Evolutionary conservation across 495 filamentous ascomycete genomes (phyloP), one percentile per base, ranked within the genome.

Genomic region (Trichoderma orchidacearum): DNA sequence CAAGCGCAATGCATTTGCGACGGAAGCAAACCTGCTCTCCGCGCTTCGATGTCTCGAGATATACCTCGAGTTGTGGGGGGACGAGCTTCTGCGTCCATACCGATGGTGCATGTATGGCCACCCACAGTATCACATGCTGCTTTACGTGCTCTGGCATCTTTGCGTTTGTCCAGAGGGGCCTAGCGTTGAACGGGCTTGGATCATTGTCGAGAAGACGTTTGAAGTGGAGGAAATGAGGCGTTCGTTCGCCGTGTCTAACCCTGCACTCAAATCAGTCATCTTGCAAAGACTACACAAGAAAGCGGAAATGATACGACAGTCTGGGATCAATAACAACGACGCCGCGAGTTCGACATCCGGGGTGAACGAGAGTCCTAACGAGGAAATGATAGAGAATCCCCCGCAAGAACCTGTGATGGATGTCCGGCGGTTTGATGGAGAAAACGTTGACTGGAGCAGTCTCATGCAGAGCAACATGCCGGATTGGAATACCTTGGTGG

Each of bases 81-180:
- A 57, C 9, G 58, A 56, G 29, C 30, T 60, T 32, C 54, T 60
- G 29, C 54, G 32, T 2, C 50, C 52, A 28, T 57, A 45, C n/a
- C 29, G 34, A 29, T 60, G 58, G 58, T 41, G 32, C 21, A 25
- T 55, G 31, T 35, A 60, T 30, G 30, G 35, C 3, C 56, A 53
- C 27, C 58, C 58, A 5, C 58, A 60, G 54, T 60, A 57, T 31
- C 51, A 60, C 28, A 29, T 51, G 13, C 18, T 56, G 11, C 48
- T 60, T 17, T 60, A 60, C 36, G 25, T 57, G 1, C 54, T 60
- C 27, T 60, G 58, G 58, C 58, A 60, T 35, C 55, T 60, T 6
- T 60, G 58, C 50, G 55, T 57, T n/a, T 30, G 35, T 23, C 58
- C 58, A 2, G 31, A 6, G 1, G 54, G 55, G 15, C 17, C 32